Conservation (phyloP, 1,139 yeast species). For the Diutina ranongensis region DNA sequence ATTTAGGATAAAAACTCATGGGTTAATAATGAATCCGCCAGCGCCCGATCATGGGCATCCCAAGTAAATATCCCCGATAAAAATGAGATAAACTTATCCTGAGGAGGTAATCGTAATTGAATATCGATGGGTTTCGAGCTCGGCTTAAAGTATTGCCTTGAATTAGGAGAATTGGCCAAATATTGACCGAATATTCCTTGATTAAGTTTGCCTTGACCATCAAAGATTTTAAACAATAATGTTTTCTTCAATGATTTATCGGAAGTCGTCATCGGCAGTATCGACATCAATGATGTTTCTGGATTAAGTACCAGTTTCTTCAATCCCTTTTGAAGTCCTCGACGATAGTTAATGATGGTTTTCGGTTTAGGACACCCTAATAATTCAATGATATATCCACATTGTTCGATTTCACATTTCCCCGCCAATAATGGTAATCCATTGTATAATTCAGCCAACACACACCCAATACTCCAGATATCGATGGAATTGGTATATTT, state of each 20-base stretch:
- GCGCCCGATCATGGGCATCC: conserved; percentile 1
- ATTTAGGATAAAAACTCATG: background rate
- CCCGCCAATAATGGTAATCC: conserved; percentile 68
- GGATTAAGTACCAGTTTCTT: background rate
- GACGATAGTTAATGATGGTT: conserved; percentile 4
- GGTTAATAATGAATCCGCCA: background rate
- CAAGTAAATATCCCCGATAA: background rate
- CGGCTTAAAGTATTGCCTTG: background rate
- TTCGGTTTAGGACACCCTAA: conserved; percentile 29
- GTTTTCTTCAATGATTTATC: background rate
- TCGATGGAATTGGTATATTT: conserved; percentile 60
- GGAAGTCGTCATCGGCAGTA: background rate
- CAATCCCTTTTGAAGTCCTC: background rate
- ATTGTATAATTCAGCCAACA: conserved; percentile 50
- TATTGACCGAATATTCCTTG: background rate
- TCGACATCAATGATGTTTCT: background rate
- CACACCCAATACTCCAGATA: conserved; percentile 71
- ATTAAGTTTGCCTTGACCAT: conserved; percentile 1
- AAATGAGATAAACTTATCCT: background rate
- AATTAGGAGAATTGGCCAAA: background rate
- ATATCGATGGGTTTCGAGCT: background rate
- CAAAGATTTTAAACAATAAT: conserved; percentile 1
- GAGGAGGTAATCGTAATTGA: background rate
- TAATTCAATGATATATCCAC: conserved; percentile 44
- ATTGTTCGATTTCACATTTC: conserved; percentile 54